Base-by-base conservation (phyloP, 371 early-diverging fungal species). In the Apophysomyces elegans region DNA sequence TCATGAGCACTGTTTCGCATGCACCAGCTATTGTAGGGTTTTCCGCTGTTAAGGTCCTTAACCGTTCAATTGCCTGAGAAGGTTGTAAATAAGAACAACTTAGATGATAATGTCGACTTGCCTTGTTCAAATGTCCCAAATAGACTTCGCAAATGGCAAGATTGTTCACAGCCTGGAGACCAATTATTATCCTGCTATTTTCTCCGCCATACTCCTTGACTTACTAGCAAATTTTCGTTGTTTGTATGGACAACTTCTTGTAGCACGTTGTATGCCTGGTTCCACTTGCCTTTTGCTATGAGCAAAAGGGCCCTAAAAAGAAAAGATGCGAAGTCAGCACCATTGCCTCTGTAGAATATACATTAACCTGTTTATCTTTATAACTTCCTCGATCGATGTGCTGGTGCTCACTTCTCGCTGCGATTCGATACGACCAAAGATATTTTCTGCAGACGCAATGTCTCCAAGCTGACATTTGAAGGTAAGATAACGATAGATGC, bases 111-210 rank as follows among this genome's bases (percentile, higher is more conserved):
- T 8, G 11, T 56, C 4, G 60, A 41, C 66, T 75, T 37, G 76
- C 78, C 57, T 74, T 75, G 43, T 73, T 68, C 59, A 86, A 47
- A 41, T 85, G 78, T 7, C 88, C 87, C 2, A 84, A 73, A 72
- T 88, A 88, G 14, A 87, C 69, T 61, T 81, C 74, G 56, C 86
- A 87, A 0, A 86, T 84, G 6, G 83, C 89, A 44, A 84, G 64
- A 65, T 88, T 87, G 56, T 84, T 86, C 14, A 83, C 65, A 14
- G 78, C 83, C 80, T 80, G 66, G 16, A 64, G 13, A 50, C 59
- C 18, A 35, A 11, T 54, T 56, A 45, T 13, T 14, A 54, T 39
- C 4, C 41, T 41, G 41, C 41, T 41, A n/a, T 13, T 60, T 39
- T 37, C 16, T 62, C 50, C 32, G 32, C 32, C 32, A 1, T 26